These are phyloP conservation scores for Nicotiana rustica DNA, from an alignment of 305 asterid genomes.

Conservation along the genomic window DNA sequence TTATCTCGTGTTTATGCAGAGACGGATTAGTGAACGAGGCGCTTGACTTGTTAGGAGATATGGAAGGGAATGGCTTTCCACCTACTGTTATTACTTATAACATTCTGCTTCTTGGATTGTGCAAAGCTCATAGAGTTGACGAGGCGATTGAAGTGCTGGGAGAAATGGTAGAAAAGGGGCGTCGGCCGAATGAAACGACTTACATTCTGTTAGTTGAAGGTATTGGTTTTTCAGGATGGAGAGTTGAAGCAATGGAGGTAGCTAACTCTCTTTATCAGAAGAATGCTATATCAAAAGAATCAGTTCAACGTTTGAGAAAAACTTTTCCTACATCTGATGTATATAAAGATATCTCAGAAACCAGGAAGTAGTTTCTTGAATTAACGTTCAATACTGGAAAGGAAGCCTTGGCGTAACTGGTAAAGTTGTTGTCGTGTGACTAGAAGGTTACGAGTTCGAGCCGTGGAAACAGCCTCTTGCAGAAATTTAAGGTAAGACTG, in stretches of 20 bases:
- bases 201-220: conserved; percentile 72
- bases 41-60: conserved; percentile 59
- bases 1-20: conserved; percentile 79
- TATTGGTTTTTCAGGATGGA: conserved; percentile 83
- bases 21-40: conserved; percentile 85
- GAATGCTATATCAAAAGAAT: conserved; percentile 51
- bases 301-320: conserved; percentile 60
- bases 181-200: conserved; percentile 71
- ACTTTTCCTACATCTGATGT: conserved; percentile 54
- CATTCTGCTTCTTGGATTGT: conserved; percentile 69
- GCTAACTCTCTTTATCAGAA: conserved; percentile 54
- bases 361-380: conserved; percentile 33
- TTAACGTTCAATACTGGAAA: too few species aligned
- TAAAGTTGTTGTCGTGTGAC: too few species aligned
- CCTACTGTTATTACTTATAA: conserved; percentile 78
- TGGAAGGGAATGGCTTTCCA: conserved; percentile 59
- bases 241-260: conserved; percentile 65
- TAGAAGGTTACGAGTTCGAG: too few species aligned
- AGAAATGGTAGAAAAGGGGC: conserved; percentile 64
- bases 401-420: too few species aligned
- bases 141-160: conserved; percentile 61
- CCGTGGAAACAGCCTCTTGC: too few species aligned
- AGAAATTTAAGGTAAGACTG: too few species aligned
- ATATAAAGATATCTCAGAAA: conserved; percentile 43
- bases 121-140: conserved; percentile 68